A percentile compares a stretch with the other conserved stretches of the same genome.
Conservation (phyloP, 345 rosid species). For the Gynandropsis gynandra region DNA sequence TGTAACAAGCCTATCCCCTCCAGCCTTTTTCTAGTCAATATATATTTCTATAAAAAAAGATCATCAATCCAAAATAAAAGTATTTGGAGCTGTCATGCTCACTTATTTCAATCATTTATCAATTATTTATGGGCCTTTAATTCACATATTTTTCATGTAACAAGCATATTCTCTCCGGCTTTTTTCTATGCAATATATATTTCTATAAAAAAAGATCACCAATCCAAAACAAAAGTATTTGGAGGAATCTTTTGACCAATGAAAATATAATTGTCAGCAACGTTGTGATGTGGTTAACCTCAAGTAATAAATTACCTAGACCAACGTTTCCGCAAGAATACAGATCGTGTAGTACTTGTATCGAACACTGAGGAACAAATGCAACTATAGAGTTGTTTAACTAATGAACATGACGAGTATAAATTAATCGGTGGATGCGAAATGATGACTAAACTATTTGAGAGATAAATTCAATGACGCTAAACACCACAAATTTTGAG, state of each 20-base stretch:
- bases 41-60: background rate
- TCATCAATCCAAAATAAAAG: background rate
- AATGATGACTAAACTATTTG: too few species aligned
- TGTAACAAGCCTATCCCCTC: background rate
- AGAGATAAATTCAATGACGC: too few species aligned
- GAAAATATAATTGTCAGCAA: conserved; percentile 1
- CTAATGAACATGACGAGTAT: too few species aligned
- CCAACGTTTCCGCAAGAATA: too few species aligned
- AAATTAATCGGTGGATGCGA: too few species aligned
- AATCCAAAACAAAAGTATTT: background rate
- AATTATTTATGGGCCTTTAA: background rate
- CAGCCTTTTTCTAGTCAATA: background rate
- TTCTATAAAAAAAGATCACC: background rate
- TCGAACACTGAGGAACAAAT: too few species aligned
- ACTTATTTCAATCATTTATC: conserved; percentile 3
- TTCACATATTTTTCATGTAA: background rate
- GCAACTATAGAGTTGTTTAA: too few species aligned
- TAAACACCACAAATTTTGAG: too few species aligned
- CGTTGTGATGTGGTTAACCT: too few species aligned
- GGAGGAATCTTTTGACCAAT: conserved; percentile 2
- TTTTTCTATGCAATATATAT: background rate
- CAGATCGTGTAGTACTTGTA: too few species aligned
- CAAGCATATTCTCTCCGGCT: background rate
- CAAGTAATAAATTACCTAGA: too few species aligned
- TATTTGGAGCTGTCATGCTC: conserved; percentile 2